phyloP scores from a whole-genome alignment of 2,329 filamentous ascomycete species.

The Zymoseptoria ardabiliae region DNA sequence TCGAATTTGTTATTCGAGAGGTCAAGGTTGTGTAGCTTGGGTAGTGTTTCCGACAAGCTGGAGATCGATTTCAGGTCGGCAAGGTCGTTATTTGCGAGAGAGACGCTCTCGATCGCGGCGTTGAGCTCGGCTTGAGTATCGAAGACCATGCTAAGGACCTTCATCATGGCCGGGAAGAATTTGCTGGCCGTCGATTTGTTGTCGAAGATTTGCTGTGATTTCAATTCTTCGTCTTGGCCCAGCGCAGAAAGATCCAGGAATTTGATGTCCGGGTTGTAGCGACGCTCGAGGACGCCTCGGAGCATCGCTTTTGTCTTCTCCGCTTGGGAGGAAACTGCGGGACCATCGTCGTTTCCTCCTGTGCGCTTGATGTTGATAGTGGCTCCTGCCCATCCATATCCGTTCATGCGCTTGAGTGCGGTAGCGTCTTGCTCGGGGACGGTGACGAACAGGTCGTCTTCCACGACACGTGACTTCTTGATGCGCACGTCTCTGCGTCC shows the following conservation, averaged over 20 bases:
- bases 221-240: conserved; percentile 62
- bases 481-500: conserved; percentile 29
- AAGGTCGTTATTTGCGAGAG: conserved; percentile 73
- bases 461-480: conserved; percentile 32
- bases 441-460: conserved; percentile 31
- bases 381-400: conserved; percentile 34
- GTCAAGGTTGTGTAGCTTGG: conserved; percentile 80
- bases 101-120: conserved; percentile 73
- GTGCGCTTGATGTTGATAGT: conserved; percentile 32
- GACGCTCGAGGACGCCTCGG: conserved; percentile 60
- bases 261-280: conserved; percentile 66
- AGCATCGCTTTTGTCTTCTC: conserved; percentile 58
- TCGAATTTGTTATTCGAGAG: conserved; percentile 76
- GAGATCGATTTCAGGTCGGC: conserved; percentile 65
- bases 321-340: conserved; percentile 31
- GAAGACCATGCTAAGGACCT: conserved; percentile 72
- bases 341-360: conserved; percentile 13
- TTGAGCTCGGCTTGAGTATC: conserved; percentile 63
- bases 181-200: conserved; percentile 67
- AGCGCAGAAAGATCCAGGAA: conserved; percentile 77
- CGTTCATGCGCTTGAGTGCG: conserved; percentile 33
- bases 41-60: conserved; percentile 68
- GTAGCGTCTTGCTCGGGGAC: conserved; percentile 31
- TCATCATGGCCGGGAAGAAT: conserved; percentile 88
- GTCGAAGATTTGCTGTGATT: conserved; percentile 68